These are phyloP conservation scores for Suillus occidentalis DNA, from an alignment of 768 basidiomycete genomes.

Conservation along the genomic window DNA sequence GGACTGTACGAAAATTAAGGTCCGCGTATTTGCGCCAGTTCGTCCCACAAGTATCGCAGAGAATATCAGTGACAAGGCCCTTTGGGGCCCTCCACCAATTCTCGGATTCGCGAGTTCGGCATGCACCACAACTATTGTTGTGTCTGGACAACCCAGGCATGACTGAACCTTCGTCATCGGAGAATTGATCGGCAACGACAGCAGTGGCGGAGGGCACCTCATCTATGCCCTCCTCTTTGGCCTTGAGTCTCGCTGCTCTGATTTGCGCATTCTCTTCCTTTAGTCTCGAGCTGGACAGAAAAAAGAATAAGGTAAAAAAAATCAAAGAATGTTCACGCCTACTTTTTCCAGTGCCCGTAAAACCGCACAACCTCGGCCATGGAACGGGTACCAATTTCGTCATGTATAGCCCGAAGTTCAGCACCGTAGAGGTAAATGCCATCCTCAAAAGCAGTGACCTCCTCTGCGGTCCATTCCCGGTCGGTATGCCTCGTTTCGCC, in stretches of 20 bases:
- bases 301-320: constrained; percentile 12
- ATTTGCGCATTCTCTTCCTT: constrained; percentile 65
- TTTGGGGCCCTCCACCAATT: constrained; percentile 94
- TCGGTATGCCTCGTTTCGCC: constrained; percentile 66
- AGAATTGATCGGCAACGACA: constrained; percentile 29
- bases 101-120: constrained; percentile 75
- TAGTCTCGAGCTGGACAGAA: constrained; percentile 52
- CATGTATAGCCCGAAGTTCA: constrained; percentile 75
- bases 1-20: constrained; percentile 68
- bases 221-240: constrained; percentile 27
- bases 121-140: constrained; percentile 74
- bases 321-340: constrained; percentile 14
- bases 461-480: constrained; percentile 68
- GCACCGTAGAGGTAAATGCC: constrained; percentile 71
- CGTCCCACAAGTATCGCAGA: constrained; percentile 84
- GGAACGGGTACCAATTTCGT: constrained; percentile 68
- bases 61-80: constrained; percentile 70
- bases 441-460: constrained; percentile 74
- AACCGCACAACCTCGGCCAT: constrained; percentile 80
- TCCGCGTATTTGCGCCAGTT: constrained; percentile 96
- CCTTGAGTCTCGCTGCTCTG: constrained; percentile 35
- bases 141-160: constrained; percentile 55
- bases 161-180: constrained; percentile 79
- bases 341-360: constrained; percentile 90
- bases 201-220: constrained; percentile 32